Evolutionary conservation across 1,284 basidiomycete species (phyloP), one percentile per base, ranked within the genome.

Genomic region (Naganishia liquefaciens): DNA sequence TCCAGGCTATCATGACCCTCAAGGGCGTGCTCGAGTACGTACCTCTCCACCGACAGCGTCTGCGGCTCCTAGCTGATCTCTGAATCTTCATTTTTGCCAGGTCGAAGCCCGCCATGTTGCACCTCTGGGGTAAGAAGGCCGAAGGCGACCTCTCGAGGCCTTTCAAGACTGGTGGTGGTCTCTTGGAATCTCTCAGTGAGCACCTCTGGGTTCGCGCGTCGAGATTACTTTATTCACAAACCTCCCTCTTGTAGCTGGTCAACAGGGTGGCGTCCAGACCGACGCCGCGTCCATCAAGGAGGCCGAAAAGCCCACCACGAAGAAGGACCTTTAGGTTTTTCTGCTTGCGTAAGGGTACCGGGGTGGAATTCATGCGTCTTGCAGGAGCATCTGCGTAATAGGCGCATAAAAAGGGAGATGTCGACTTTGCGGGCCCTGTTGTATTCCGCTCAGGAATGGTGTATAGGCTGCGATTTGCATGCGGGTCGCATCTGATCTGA

Each of bases 111-210:
- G 85, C 93, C 69, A 82, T 86, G 53, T 87, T 95, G 67, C 86
- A 93, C 80, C 63, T 95, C 65, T 79, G 90, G 40, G 88, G 88
- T 55, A 84, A 88, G 76, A 81, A 84, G 33, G 87, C 93, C 1
- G 88, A 88, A 43, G 94, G 92, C 44, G 91, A 94, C 71, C 84
- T 97, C 68, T 87, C 93, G 81, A 84, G 94, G 70, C 94, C 94
- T 1, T 97, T 95, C 86, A 93, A 91, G 80, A 81, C 83, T n/a
- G 77, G 79, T 15, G 83, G 86, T 67, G 82, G 89, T 79, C 88
- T 92, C 69, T 88, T 88, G 86, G 76, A 73, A 84, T 81, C 23
- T 28, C 42, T 72, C 25, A 70, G 92, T 60, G 15, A 40, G 57
- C 42, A n/a, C 44, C 42, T 33, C 25, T 43, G 7, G 39, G 47